A percentile compares a stretch with the other conserved stretches of the same genome.
Evolutionary conservation across 768 basidiomycete genomes (phyloP).

Genomic region (Cystofilobasidium macerans): DNA sequence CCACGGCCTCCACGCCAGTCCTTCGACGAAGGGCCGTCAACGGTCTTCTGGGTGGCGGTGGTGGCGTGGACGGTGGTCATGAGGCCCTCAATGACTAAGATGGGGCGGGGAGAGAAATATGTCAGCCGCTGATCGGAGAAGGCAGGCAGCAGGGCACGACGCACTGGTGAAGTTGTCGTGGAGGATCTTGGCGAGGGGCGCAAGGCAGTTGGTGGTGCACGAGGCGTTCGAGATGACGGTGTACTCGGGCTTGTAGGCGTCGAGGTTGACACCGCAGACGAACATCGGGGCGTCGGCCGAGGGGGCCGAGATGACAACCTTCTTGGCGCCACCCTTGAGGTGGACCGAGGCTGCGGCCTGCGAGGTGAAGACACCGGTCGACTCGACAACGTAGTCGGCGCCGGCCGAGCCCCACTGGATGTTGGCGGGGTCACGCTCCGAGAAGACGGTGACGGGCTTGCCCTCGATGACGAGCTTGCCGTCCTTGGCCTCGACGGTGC

Average conservation of each 20-base stretch:
- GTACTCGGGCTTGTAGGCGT: constrained; percentile 76
- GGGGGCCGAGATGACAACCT: constrained; percentile 98
- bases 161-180: constrained; percentile 55
- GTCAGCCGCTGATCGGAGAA: constrained; percentile 5
- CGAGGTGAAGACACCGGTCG: constrained; percentile 46
- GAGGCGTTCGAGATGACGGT: constrained; percentile 95
- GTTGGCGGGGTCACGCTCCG: constrained; percentile 72
- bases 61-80: constrained; percentile 99
- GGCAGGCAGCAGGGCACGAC: constrained; percentile 1
- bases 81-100: constrained; percentile 70
- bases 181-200: constrained; percentile 97
- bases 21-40: constrained; percentile 47
- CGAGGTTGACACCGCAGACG: constrained; percentile 68
- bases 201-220: constrained; percentile 99
- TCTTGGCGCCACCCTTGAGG: constrained; percentile 98
- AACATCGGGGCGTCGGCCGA: constrained; percentile 47
- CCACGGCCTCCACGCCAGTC: constrained; percentile 97
- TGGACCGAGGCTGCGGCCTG: constrained; percentile 64
- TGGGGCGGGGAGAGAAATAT: constrained; percentile 35
- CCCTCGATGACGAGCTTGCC: constrained; percentile 81
- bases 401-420: constrained; percentile 73
- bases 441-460: constrained; percentile 63
- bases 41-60: constrained; percentile 64
- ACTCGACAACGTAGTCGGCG: constrained; percentile 91
- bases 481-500: constrained; percentile 64